Evolutionary conservation across 768 basidiomycete genomes (phyloP).

Genomic region (Solioccasus polychromus): DNA sequence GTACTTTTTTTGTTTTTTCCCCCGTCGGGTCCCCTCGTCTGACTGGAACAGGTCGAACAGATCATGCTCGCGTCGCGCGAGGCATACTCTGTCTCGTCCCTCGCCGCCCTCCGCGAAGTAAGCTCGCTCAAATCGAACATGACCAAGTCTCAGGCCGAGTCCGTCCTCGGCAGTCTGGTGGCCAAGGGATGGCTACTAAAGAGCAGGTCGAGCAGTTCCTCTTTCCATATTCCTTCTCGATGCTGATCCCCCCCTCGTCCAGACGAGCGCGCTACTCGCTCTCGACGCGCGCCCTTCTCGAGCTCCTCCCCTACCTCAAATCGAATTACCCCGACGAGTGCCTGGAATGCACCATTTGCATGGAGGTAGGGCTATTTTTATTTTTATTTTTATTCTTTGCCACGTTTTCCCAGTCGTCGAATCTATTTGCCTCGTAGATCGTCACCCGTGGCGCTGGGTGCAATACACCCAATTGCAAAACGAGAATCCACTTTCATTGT

Average conservation of each 20-base stretch:
- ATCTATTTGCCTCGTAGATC: too few relatives aligned
- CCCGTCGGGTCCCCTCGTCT: background rate
- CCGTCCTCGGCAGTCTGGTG: constrained; percentile 73
- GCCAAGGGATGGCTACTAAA: constrained; percentile 77
- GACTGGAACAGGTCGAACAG: constrained; percentile 66
- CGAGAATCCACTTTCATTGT: constrained; percentile 63
- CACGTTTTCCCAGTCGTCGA: background rate
- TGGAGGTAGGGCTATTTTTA: constrained; percentile 46
- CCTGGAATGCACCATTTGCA: constrained; percentile 71
- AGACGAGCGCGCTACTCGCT: constrained; percentile 74
- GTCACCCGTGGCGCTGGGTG: constrained; percentile 70
- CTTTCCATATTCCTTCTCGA: background rate
- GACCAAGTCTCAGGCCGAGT: constrained; percentile 73
- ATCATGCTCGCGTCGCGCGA: constrained; percentile 80
- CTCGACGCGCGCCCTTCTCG: constrained; percentile 69
- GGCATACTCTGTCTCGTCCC: constrained; percentile 72
- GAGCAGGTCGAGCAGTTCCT: constrained; percentile 58
- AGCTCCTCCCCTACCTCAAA: constrained; percentile 72
- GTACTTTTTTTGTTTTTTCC: constrained; percentile 21
- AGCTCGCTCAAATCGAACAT: constrained; percentile 57
- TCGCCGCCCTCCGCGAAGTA: constrained; percentile 73
- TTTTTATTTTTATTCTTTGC: background rate
- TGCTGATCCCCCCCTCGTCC: constrained; percentile 12
- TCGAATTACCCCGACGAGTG: constrained; percentile 68
- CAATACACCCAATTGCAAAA: constrained; percentile 56